These are phyloP conservation scores for Mycena kentingensis DNA, from an alignment of 768 basidiomycete genomes.

Conservation along the genomic window DNA sequence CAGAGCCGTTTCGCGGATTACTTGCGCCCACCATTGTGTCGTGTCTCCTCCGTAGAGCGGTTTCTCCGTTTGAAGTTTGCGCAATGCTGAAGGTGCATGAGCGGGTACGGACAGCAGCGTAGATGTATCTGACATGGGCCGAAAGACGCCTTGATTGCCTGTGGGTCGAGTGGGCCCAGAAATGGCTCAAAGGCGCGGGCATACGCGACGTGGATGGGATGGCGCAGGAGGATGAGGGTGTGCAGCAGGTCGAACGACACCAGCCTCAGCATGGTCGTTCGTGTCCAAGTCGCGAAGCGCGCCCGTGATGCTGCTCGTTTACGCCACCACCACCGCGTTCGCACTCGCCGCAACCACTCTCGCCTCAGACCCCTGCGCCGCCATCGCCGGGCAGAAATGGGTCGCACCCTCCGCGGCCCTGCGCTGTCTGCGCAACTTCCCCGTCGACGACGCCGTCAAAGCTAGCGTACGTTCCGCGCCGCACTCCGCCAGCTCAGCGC, in stretches of 20 bases:
- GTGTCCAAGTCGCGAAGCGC: too few species aligned
- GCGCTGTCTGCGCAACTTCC: slow-evolving; percentile 52
- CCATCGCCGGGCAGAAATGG: slow-evolving; percentile 58
- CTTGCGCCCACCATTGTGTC: slow-evolving; percentile 74
- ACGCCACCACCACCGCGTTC: neutral
- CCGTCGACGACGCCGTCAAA: slow-evolving; percentile 48
- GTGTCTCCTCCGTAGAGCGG: slow-evolving; percentile 62
- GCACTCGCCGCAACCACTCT: neutral
- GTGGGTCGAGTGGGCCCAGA: slow-evolving; percentile 60
- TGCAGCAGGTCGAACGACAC: slow-evolving; percentile 81
- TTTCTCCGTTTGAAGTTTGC: slow-evolving; percentile 52
- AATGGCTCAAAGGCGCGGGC: slow-evolving; percentile 66
- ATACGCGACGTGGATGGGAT: slow-evolving; percentile 68
- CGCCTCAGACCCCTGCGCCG: slow-evolving; percentile 48
- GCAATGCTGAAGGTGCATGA: slow-evolving; percentile 37
- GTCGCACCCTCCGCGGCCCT: slow-evolving; percentile 52
- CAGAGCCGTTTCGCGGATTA: slow-evolving; percentile 71
- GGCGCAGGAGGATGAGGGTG: slow-evolving; percentile 71
- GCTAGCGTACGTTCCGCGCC: slow-evolving; percentile 43
- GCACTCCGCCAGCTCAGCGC: neutral
- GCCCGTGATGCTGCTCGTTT: slow-evolving; percentile 9
- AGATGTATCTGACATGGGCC: slow-evolving; percentile 41
- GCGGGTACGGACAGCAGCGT: neutral
- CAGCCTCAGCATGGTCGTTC: too few species aligned
- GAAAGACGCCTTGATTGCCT: slow-evolving; percentile 58